Base-by-base conservation (phyloP, 805 yeast species). In the Nakazawaea peltata region DNA sequence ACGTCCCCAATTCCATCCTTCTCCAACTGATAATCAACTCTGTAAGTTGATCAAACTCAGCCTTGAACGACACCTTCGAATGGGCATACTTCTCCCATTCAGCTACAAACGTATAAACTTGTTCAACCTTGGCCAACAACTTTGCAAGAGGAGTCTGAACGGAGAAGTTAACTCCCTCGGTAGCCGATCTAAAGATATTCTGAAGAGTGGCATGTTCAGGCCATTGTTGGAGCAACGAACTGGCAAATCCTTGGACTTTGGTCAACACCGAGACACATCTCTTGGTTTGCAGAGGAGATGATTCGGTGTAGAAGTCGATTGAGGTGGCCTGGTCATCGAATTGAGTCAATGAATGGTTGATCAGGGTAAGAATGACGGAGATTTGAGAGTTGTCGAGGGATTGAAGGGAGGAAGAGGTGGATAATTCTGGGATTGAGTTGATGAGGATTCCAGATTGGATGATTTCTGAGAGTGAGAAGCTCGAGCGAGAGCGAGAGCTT, bases 51-150 rank as follows among this genome's bases (percentile, higher is more conserved):
- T 74, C 78, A 41, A 78, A 69, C 33, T 73, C 70, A 1, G 47
- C 48, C 26, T 61, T 61, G 34, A 92, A 59, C 1, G 94, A 71
- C 1, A 82, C 88, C 34, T 82, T 79, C 9, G 76, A 67, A 19
- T 87, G 76, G 1, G 97, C 95, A 56, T 83, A 87, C 44, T 84
- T 81, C 53, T 92, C 92, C 97, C 98, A 92, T 53, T 92, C 97
- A 18, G 80, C 69, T 41, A 88, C 67, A 49, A 73, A 78, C 0
- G 86, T 81, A 49, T 83, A 84, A 19, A 90, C 71, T 50, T 84
- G 95, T 56, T 92, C 98, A 24, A 86, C 59, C 55, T 88, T 88
- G 33, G 80, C 82, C 28, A 94, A 63, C 37, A 79, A 67, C 45
- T 81, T 71, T 8, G 88, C 88, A 23, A 92, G 57, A 0, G 98